Base-by-base conservation (phyloP, 1,284 basidiomycete genomes). In the Albatrellus sp. region DNA sequence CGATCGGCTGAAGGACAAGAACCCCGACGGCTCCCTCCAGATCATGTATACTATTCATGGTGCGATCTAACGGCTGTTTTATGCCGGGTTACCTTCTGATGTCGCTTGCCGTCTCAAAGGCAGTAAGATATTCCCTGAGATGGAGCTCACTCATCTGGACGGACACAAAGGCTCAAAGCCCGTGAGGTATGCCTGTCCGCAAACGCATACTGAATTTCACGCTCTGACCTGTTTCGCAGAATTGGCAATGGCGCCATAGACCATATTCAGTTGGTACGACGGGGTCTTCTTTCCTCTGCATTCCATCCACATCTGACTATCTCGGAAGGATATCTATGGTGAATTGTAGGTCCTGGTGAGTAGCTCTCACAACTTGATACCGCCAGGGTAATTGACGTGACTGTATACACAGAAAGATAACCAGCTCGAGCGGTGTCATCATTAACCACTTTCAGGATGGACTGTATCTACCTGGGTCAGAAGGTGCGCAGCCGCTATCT, bases 381-480 rank as follows among this genome's bases (percentile, higher is more conserved):
- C 13, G 12, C 7, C 24, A 24, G 7, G 24, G 13, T 12, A 16
- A 30, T 13, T 31, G 33, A 16, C 28, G 13, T 32, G 13, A 10
- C 11, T 16, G 14, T n/a, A 10, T 43, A 2, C 24, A 29, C 0
- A 16, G 16, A 29, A 20, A 10, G 29, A 20, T 47, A 3, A 31
- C 14, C 8, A 14, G 31, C 30, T 43, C 4, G 16, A 8, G 33
- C 28, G 16, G 32, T 12, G 14, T 11, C 8, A 31, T 42, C 14
- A 39, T 37, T 6, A 34, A 35, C 17, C 19, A 7, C 14, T 32
- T n/a, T n/a, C 19, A 45, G 90, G 49, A 81, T 93, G 83, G 90
- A 96, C 67, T 90, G 83, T 76, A 86, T 96, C 50, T 96, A 96
- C 58, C 76, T 96, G 16, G 82, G 88, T 5, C 91, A 94, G 61